phyloP scores from a whole-genome alignment of 75 land plant genomes.

The Sequoiadendron giganteum region DNA sequence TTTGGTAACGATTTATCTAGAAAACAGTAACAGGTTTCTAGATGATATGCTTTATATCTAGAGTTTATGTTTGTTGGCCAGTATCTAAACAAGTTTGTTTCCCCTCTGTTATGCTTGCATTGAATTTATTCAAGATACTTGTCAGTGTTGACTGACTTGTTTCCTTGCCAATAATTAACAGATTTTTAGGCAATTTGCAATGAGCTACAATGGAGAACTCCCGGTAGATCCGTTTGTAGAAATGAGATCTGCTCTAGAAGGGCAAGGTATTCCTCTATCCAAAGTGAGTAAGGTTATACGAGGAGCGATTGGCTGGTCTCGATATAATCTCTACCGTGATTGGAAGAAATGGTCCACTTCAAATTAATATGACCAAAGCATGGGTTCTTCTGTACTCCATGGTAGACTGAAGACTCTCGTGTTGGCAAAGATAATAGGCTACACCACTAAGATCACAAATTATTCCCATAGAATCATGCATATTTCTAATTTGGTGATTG shows the following conservation, averaged over 20 bases:
- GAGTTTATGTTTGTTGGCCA: background rate
- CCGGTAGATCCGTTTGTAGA: conserved; percentile 6
- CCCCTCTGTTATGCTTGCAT: background rate
- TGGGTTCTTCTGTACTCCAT: background rate
- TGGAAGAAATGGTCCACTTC: conserved; percentile 18
- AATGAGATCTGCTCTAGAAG: conserved; percentile 7
- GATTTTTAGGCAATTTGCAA: conserved; percentile 13
- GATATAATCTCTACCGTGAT: conserved; percentile 14
- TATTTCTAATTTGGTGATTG: background rate
- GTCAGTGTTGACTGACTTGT: background rate
- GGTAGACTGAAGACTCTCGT: background rate
- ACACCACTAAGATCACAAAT: background rate
- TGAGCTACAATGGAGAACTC: conserved; percentile 8
- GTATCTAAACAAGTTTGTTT: background rate
- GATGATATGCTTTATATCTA: background rate
- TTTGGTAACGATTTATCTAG: background rate
- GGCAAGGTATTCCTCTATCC: conserved; percentile 5
- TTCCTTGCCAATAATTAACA: background rate
- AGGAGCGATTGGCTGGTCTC: conserved; percentile 12
- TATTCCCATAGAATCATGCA: background rate
- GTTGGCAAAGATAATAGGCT: background rate
- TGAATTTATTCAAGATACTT: background rate
- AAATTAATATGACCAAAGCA: background rate
- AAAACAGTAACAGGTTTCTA: background rate
- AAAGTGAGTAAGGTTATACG: conserved; percentile 1